Base-by-base conservation (phyloP, 1,139 yeast genomes). In the Protomyces lactucae-debilis region DNA sequence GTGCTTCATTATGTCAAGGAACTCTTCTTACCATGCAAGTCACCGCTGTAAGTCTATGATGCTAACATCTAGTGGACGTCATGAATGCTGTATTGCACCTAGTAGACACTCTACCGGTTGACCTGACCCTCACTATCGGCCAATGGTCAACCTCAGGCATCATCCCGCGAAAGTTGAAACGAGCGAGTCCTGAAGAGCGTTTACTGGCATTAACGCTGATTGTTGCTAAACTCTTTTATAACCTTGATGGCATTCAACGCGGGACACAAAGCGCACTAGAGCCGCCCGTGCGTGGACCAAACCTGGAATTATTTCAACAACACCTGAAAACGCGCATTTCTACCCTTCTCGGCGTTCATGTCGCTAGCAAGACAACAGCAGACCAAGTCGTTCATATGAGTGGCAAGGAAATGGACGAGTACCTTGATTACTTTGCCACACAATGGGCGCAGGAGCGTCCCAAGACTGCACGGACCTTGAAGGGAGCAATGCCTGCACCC, bases 11-110 rank as follows among this genome's bases (percentile, higher is more conserved):
- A 25, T 35, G 57, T 59, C 45, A 52, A 52, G 25, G 57, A 59
- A 14, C 37, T 59, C 43, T 18, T 52, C 18, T 21, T 59, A 35
- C 63, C 63, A 9, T 52, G 63, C 52, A 52, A 51, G 61, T 39
- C n/a, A 16, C 3, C 10, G 18, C 14, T 8, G 12, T 9, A 18
- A 1, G 18, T 23, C 32, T 46, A 23, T 9, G 9, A 4, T 28
- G 32, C 32, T 18, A 46, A 18, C 14, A 3, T 8, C 6, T 21
- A 59, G 63, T 59, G 57, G 63, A 59, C 32, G 53, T 48, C 18
- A 40, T 39, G 37, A 59, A 52, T 21, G 52, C 57, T 12, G 63
- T 40, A 18, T 52, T 39, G 18, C 36, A 28, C 16, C 53, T 37
- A 28, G 21, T 52, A 14, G 32, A 40, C 3, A 25, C 40, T 16